Base-by-base conservation (phyloP, 1,284 basidiomycete species). In the Heterobasidion parviporum region DNA sequence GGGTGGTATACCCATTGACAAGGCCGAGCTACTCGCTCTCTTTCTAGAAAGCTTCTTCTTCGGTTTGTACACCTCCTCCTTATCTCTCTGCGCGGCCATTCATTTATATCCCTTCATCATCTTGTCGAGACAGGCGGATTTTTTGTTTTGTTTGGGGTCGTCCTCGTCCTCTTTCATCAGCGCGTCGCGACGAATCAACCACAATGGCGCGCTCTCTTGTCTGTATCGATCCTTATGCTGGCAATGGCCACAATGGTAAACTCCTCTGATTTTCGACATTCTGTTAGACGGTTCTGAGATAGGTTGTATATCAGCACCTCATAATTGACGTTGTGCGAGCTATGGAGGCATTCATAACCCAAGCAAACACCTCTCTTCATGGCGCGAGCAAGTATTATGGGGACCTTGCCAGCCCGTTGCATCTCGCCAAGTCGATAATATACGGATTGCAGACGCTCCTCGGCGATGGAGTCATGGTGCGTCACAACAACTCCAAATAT, bases 1-100 rank as follows among this genome's bases (percentile, higher is more conserved):
- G 38, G 60, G 62, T 57, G 50, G 34, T n/a, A 51, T 51, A 34
- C 26, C 50, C 8, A 20, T 51, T 15, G 50, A 51, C 50, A 51
- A 51, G 20, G 50, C 50, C 15, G 50, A 51, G 35, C 35, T 51
- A 15, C 50, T 51, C 16, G 50, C 33, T 18, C 32, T 51, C 35
- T 34, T 51, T 3, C 15, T 51, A 6, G 50, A 51, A 33, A 51
- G 8, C 5, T 34, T 51, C 10, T 51, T 51, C 35, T 51, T 51
- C 5, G 50, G 50, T 51, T 9, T 8, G 50, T 50, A 16, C 16
- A 44, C 41, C 12, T 47, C 46, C 16, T n/a, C n/a, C n/a, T 47
- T 16, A 18, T 47, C 46, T 32, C 26, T 7, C 41, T 44, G 26
- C 26, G 26, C 26, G 26, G 26, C 16, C 16, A 44, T 16, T 44